Evolutionary conservation across 805 yeast species (phyloP).

Genomic region (Candida railenensis): DNA sequence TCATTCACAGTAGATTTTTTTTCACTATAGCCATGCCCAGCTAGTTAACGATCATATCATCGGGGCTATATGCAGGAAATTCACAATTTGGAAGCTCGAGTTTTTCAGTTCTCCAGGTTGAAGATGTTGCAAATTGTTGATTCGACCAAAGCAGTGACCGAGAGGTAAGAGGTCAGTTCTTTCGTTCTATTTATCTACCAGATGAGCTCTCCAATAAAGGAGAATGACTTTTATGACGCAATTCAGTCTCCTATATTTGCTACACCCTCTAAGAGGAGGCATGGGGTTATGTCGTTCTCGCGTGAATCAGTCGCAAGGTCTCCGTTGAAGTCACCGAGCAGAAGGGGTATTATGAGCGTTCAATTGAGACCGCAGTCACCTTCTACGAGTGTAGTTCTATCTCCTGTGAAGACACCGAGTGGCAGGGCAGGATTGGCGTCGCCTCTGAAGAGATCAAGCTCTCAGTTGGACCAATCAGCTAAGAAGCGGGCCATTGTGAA

Average conservation of each 20-base stretch:
- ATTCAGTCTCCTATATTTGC: constrained; percentile 15
- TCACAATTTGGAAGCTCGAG: too few relatives aligned
- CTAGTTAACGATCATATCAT: too few relatives aligned
- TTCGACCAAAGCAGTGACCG: too few relatives aligned
- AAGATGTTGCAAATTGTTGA: too few relatives aligned
- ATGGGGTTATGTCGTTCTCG: constrained; percentile 17
- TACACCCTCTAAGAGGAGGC: constrained; percentile 23
- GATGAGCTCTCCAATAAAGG: constrained; percentile 3
- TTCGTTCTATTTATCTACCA: not conserved
- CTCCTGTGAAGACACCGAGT: constrained; percentile 27
- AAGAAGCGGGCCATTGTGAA: constrained; percentile 44
- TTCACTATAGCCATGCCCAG: too few relatives aligned
- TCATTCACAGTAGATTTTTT: too few relatives aligned
- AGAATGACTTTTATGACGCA: constrained; percentile 4
- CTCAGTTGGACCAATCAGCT: constrained; percentile 47
- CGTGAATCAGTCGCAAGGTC: constrained; percentile 9
- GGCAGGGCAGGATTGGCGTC: constrained; percentile 49
- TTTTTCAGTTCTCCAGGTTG: too few relatives aligned
- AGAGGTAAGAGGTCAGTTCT: too few relatives aligned
- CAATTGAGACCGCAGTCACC: constrained; percentile 4
- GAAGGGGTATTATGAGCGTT: constrained; percentile 26
- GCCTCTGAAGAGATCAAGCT: constrained; percentile 37
- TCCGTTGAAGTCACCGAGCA: constrained; percentile 29
- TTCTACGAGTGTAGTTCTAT: not conserved
- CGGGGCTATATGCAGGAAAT: too few relatives aligned